Percentiles rank a stretch among this genome's conserved stretches.
Conservation (phyloP, 2,329 filamentous ascomycete species). For the Botryotinia calthae region DNA sequence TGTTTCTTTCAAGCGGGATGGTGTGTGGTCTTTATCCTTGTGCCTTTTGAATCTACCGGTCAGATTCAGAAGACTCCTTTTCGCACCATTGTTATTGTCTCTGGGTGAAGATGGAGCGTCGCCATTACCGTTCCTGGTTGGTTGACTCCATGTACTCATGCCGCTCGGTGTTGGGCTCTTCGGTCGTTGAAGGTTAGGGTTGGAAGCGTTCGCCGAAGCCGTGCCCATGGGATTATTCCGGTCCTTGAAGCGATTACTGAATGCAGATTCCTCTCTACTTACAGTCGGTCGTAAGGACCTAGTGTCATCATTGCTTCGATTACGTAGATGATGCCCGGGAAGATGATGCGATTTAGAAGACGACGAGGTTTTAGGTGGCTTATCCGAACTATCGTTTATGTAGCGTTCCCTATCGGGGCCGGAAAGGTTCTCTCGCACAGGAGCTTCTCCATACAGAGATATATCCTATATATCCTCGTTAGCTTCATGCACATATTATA, state of each 20-base stretch:
- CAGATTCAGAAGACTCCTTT: constrained; percentile 33
- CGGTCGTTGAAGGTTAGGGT: constrained; percentile 53
- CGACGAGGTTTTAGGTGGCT: constrained; percentile 60
- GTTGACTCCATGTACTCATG: constrained; percentile 54
- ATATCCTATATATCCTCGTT: constrained; percentile 58
- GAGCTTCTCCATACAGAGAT: constrained; percentile 72
- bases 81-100: constrained; percentile 32
- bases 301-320: constrained; percentile 65
- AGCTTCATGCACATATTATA: constrained; percentile 2
- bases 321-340: constrained; percentile 65
- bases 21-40: constrained; percentile 55
- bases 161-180: constrained; percentile 80
- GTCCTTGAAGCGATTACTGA: constrained; percentile 51
- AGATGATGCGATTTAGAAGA: constrained; percentile 61
- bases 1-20: constrained; percentile 47
- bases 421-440: constrained; percentile 66
- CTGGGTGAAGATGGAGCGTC: constrained; percentile 50
- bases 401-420: constrained; percentile 70
- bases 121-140: constrained; percentile 30
- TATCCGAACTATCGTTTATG: constrained; percentile 46
- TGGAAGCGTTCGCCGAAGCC: constrained; percentile 33
- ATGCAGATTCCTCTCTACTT: constrained; percentile 71
- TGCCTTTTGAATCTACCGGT: constrained; percentile 39
- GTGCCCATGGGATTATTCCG: constrained; percentile 40
- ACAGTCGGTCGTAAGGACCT: constrained; percentile 67